phyloP scores from a whole-genome alignment of 768 basidiomycete species.

The Lactifluus echinatus region DNA sequence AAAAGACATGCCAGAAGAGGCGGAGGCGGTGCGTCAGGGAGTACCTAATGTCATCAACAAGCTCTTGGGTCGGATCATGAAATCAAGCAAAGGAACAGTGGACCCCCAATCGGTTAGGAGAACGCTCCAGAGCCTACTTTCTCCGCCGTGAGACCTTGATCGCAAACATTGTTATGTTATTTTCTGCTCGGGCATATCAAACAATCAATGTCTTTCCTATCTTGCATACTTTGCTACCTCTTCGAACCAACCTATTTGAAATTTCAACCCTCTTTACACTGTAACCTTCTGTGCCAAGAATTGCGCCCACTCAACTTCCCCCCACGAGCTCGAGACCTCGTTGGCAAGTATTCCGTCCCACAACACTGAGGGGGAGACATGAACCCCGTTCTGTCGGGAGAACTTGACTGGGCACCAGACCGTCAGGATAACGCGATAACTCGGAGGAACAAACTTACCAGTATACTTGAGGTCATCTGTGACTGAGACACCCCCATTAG shows the following conservation, averaged over 20 bases:
- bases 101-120: slow-evolving; percentile 55
- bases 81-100: slow-evolving; percentile 64
- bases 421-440: not conserved
- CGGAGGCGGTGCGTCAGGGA: slow-evolving; percentile 54
- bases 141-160: not conserved
- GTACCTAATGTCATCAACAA: slow-evolving; percentile 73
- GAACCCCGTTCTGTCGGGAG: slow-evolving; percentile 83
- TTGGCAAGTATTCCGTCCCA: slow-evolving; percentile 69
- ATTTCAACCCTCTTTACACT: slow-evolving; percentile 26
- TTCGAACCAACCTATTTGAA: too few relatives aligned
- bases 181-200: not conserved
- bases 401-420: slow-evolving; percentile 61
- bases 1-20: slow-evolving; percentile 54
- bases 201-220: not conserved
- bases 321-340: slow-evolving; percentile 78
- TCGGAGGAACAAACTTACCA: slow-evolving; percentile 39
- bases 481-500: slow-evolving; percentile 76
- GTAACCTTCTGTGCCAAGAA: slow-evolving; percentile 57
- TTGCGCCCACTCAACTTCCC: slow-evolving; percentile 67
- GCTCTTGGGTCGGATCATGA: slow-evolving; percentile 82
- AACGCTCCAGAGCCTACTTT: slow-evolving; percentile 41
- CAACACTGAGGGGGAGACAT: slow-evolving; percentile 78
- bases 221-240: too few relatives aligned
- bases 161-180: not conserved
- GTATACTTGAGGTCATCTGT: slow-evolving; percentile 85